These are phyloP conservation scores for Pneumocystis oryctolagi DNA, from an alignment of 1,139 yeast species.

Conservation along the genomic window DNA sequence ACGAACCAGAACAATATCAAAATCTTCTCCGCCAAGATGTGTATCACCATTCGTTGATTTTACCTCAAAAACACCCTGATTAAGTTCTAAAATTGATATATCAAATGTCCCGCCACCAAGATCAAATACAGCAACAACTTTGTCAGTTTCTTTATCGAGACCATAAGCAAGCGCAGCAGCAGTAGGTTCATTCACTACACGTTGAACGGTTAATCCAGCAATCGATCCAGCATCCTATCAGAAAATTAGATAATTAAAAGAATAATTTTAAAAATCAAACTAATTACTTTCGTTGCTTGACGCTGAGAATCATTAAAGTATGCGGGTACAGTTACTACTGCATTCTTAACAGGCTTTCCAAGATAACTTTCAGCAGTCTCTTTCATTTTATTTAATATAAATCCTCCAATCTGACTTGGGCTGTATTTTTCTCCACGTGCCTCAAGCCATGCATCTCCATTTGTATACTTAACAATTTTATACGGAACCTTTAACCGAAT, in stretches of 20 bases:
- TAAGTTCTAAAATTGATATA: slow-evolving; percentile 70
- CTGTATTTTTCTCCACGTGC: slow-evolving; percentile 88
- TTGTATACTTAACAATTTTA: slow-evolving; percentile 87
- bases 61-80: slow-evolving; percentile 78
- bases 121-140: slow-evolving; percentile 72
- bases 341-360: slow-evolving; percentile 71
- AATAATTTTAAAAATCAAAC: not conserved
- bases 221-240: slow-evolving; percentile 79
- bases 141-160: slow-evolving; percentile 63
- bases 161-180: slow-evolving; percentile 98
- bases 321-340: slow-evolving; percentile 96
- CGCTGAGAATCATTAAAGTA: slow-evolving; percentile 97
- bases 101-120: slow-evolving; percentile 86
- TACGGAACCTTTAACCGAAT: slow-evolving; percentile 63
- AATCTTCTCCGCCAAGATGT: slow-evolving; percentile 84
- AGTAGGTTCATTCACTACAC: slow-evolving; percentile 98
- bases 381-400: slow-evolving; percentile 86
- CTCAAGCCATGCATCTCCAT: slow-evolving; percentile 99
- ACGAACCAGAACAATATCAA: slow-evolving; percentile 72
- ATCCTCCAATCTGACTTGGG: slow-evolving; percentile 96
- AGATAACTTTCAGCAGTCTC: slow-evolving; percentile 89
- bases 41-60: slow-evolving; percentile 84
- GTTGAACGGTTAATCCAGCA: slow-evolving; percentile 86
- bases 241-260: not conserved
- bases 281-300: slow-evolving; percentile 64